phyloP scores from a whole-genome alignment of 768 basidiomycete species.

The Pisolithus sp. region DNA sequence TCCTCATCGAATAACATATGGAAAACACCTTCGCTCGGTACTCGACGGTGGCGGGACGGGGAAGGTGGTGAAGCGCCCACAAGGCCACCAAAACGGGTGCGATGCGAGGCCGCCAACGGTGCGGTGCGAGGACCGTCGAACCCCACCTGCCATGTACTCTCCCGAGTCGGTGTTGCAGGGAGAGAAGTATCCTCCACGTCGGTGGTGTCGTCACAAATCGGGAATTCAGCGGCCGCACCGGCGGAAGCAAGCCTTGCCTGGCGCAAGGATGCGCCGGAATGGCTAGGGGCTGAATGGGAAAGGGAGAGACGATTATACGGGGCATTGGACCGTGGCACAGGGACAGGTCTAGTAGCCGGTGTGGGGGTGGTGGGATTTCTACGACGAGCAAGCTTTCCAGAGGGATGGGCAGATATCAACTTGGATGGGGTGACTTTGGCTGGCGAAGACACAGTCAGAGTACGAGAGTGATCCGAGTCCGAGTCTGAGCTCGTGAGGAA shows the following conservation, averaged over 20 bases:
- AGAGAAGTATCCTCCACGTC: conserved; percentile 39
- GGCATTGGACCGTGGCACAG: conserved; percentile 36
- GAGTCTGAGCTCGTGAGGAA: conserved; percentile 45
- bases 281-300: conserved; percentile 48
- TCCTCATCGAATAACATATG: conserved; percentile 71
- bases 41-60: conserved; percentile 44
- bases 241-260: conserved; percentile 27
- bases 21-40: conserved; percentile 73
- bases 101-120: conserved; percentile 34
- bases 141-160: conserved; percentile 27
- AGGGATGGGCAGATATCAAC: conserved; percentile 39
- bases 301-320: conserved; percentile 22
- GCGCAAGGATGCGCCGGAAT: conserved; percentile 28
- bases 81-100: conserved; percentile 36
- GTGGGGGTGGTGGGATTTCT: conserved; percentile 41
- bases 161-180: conserved; percentile 52
- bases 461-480: conserved; percentile 33
- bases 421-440: conserved; percentile 13
- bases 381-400: conserved; percentile 54
- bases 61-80: conserved; percentile 34
- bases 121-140: conserved; percentile 46
- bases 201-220: conserved; percentile 68
- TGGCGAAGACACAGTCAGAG: conserved; percentile 25
- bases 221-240: conserved; percentile 40
- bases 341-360: conserved; percentile 37